Conservation (phyloP, 305 asterid genomes). For the Coffea humblotiana region DNA sequence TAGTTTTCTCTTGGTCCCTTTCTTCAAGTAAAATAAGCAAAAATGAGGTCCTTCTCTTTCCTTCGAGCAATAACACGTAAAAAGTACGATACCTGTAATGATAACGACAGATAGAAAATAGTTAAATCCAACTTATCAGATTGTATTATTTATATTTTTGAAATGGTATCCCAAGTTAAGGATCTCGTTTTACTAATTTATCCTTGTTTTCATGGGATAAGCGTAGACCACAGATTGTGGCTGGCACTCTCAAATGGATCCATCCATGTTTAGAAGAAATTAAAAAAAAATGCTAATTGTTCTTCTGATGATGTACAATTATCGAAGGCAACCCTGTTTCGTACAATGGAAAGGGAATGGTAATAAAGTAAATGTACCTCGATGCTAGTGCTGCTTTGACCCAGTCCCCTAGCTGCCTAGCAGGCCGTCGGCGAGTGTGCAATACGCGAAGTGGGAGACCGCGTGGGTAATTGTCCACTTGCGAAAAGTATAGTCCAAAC, state of each 20-base stretch:
- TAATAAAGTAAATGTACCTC: not conserved
- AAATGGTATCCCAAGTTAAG: not conserved
- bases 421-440: not conserved
- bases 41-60: not conserved
- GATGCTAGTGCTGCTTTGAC: not conserved
- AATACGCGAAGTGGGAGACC: conserved; percentile 11
- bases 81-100: no score
- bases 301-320: not conserved
- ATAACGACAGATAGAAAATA: not conserved
- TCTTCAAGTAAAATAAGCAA: not conserved
- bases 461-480: conserved; percentile 7
- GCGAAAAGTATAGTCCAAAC: not conserved
- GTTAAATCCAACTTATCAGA: no score
- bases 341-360: not conserved
- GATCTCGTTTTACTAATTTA: no score
- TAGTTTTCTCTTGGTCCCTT: not conserved
- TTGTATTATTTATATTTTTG: no score
- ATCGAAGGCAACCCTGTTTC: not conserved
- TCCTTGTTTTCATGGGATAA: not conserved
- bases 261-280: no score
- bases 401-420: not conserved
- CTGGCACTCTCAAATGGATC: not conserved
- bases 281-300: not conserved
- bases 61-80: not conserved
- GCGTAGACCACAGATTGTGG: not conserved